Percentiles rank a stretch among this genome's conserved stretches.
Conservation (phyloP, 2,329 filamentous ascomycete species). For the Aspergillus clavatus region DNA sequence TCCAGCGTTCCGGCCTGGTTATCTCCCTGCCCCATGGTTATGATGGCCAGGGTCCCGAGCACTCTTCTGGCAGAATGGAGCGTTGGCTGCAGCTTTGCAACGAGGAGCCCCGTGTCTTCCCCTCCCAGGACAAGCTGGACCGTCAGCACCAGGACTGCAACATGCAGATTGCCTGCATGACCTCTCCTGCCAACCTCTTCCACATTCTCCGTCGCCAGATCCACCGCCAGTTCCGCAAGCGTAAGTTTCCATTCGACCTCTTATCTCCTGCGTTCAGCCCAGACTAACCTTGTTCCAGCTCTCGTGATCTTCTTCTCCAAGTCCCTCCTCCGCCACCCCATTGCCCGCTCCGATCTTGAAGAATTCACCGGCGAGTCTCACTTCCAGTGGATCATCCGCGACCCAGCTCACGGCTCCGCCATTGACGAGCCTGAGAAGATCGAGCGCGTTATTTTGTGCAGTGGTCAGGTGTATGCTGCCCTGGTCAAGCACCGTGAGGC, state of each 20-base stretch:
- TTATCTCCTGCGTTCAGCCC: background rate
- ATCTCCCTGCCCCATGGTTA: conserved; percentile 97
- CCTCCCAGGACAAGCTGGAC: conserved; percentile 78
- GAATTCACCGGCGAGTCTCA: conserved; percentile 87
- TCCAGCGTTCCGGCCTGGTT: conserved; percentile 93
- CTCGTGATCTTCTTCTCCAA: conserved; percentile 99
- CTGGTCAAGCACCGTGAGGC: conserved; percentile 86
- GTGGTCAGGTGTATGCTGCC: conserved; percentile 87
- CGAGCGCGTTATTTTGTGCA: conserved; percentile 89
- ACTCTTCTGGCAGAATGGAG: conserved; percentile 95
- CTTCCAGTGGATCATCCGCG: conserved; percentile 95
- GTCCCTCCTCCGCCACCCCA: conserved; percentile 85
- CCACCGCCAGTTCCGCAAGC: conserved; percentile 98
- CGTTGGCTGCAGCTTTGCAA: conserved; percentile 96
- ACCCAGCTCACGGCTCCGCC: conserved; percentile 71
- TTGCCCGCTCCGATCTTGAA: conserved; percentile 83
- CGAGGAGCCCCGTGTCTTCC: conserved; percentile 93
- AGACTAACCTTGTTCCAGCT: conserved; percentile 48
- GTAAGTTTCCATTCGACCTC: conserved; percentile 52
- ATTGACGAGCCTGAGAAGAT: conserved; percentile 81
- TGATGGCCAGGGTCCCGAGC: conserved; percentile 95
- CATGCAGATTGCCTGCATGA: conserved; percentile 98
- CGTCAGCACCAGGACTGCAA: conserved; percentile 99
- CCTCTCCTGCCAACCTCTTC: conserved; percentile 93
- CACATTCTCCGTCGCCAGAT: conserved; percentile 95